Evolutionary conservation across 176 grass and related monocot genomes (phyloP), one percentile per base, ranked within the genome.

Genomic region (Urochloa ruziziensis): DNA sequence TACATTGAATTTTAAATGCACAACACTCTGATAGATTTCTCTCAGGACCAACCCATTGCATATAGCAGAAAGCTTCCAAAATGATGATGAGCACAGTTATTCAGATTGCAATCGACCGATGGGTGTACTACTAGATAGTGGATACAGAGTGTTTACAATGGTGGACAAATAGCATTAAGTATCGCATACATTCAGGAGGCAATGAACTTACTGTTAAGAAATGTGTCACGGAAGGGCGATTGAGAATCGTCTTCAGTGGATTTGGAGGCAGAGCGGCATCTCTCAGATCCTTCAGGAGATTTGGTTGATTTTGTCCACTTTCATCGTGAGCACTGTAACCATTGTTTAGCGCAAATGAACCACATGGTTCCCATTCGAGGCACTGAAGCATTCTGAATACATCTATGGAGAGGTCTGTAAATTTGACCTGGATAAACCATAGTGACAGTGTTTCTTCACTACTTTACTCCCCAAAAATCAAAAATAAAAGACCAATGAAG

Each of bases 361-460:
- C 95, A 43, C 88, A 91, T 53, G 95, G 95, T 61, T 97, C 95
- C 95, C 95, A 97, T 85, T 97, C 95, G 23, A 97, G 84, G 80
- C 90, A 92, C 67, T 97, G 95, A 86, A 97, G 88, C 95, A 94
- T 97, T 89, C 95, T 94, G 65, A 94, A 97, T 69, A 87, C 82
- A 73, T 97, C 95, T 81, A 97, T 80, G 74, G 92, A 94, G 70
- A 94, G 79, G 72, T 97, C 95, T 42, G 92, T 90, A 76, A 94
- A 97, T 86, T 94, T 97, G 51, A 97, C 79, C 95, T 97, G 94
- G 29, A 70, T 62, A 60, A 44, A 85, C 66, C 63, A 86, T 18
- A 56, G 29, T 67, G 2, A 81, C 15, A 27, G 12, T 78, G 32
- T 35, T 70, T 28, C 28, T 2, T 60, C 42, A 51, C 10, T 70